Conservation (phyloP, 2,329 filamentous ascomycete genomes). For the Paraphaeosphaeria sporulosa region DNA sequence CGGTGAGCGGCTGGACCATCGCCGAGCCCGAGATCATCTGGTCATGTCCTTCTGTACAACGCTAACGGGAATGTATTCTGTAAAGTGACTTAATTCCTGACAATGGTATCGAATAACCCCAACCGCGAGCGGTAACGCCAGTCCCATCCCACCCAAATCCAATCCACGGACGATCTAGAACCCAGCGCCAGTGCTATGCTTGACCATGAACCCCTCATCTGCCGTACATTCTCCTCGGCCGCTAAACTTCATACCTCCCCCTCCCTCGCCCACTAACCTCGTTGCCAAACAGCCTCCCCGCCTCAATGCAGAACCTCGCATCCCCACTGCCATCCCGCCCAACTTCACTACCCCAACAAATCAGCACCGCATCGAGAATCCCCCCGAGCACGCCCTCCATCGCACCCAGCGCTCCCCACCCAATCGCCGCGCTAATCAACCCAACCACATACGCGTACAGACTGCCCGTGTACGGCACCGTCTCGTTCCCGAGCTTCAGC, state of each 20-base stretch:
- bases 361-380: conserved; percentile 85
- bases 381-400: conserved; percentile 89
- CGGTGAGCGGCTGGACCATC: background rate
- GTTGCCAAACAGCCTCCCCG: conserved; percentile 83
- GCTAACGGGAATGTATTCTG: background rate
- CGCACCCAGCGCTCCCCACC: conserved; percentile 89
- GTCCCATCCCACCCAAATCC: background rate
- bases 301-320: conserved; percentile 87
- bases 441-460: conserved; percentile 95
- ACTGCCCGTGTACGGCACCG: conserved; percentile 69
- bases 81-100: background rate
- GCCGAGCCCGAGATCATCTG: background rate
- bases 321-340: conserved; percentile 64
- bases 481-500: conserved; percentile 67
- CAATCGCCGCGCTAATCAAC: conserved; percentile 89
- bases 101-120: background rate
- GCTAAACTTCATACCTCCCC: conserved; percentile 36
- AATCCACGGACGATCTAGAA: background rate
- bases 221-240: conserved; percentile 4
- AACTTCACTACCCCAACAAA: conserved; percentile 92
- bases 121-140: background rate
- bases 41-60: background rate
- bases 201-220: background rate
- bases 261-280: conserved; percentile 35
- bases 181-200: conserved; percentile 8